Conservation (phyloP, 352 stramenopile genomes). For the Phytophthora pistaciae region DNA sequence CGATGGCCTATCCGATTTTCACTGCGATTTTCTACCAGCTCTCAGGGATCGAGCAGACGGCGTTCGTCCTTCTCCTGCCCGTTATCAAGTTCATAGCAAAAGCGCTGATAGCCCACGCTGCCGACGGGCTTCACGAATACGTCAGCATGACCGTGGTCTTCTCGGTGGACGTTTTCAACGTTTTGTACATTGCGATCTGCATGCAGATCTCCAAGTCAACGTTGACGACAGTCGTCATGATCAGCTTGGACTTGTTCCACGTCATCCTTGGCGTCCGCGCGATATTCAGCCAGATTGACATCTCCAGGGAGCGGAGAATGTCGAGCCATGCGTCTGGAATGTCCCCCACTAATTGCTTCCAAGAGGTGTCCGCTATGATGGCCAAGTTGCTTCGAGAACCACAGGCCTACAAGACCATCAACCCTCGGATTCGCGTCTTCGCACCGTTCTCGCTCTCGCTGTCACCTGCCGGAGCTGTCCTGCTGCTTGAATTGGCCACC, state of each 20-base stretch:
- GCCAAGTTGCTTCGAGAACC: background rate
- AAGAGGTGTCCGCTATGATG: background rate
- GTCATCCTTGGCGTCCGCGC: background rate
- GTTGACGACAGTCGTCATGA: background rate
- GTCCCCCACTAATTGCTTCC: background rate
- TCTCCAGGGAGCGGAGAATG: background rate
- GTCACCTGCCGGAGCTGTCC: background rate
- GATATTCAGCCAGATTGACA: background rate
- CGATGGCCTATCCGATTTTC: background rate
- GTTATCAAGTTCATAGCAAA: background rate
- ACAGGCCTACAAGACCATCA: background rate
- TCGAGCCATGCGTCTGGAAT: background rate
- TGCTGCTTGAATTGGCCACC: background rate
- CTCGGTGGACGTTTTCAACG: background rate
- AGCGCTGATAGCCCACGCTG: background rate
- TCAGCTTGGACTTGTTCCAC: background rate
- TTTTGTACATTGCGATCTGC: background rate
- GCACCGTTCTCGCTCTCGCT: background rate
- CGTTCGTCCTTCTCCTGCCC: background rate
- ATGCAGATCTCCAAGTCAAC: background rate
- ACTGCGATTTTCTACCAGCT: background rate
- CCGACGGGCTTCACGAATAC: background rate
- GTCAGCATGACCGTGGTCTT: background rate
- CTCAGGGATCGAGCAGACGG: background rate
- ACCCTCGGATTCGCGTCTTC: background rate